Evolutionary conservation across 176 grass and related monocot genomes (phyloP), one percentile per base, ranked within the genome.

Genomic region (Phoenix roebelenii): DNA sequence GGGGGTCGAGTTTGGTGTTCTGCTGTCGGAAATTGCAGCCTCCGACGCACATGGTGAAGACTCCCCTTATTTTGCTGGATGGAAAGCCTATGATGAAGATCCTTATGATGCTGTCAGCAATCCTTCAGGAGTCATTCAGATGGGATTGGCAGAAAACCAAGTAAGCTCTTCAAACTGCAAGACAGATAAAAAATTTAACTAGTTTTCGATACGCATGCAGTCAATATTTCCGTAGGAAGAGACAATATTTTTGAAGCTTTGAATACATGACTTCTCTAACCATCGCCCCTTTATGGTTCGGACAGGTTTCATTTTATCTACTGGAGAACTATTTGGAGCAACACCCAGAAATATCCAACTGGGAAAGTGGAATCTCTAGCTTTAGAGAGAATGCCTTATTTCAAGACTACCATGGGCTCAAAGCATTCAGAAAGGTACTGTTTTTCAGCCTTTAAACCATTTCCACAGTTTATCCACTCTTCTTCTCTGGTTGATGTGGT

Each of bases 321-420:
- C 77, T 95, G 7, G 90, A 95, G 56, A 76, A 66, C 5, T 95
- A 85, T 67, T 72, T 89, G 12, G 4, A 66, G 69, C 69, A 81
- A 51, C 85, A 89, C 58, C 85, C 79, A 1, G 85, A 89, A 53
- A 85, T 72, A 0, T 72, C 79, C 2, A 68, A 61, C 23, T 81
- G 60, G 51, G 51, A 57, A 19, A 60, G 18, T 66, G 76, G 61
- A 20, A 49, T 55, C 53, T 57, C 54, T 18, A 72, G 76, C 71
- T 95, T 89, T 85, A 72, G 85, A 76, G 90, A 95, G 66, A 95
- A 86, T 81, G 90, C 90, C 3, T 70, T 89, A 10, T 95, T 95
- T 78, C 90, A 95, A 70, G 90, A 89, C 57, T 95, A 95, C 79
- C 85, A 89, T 50, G 90, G 85, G 14, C 85, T 89, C 58, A 78